A percentile compares a stretch with the other conserved stretches of the same genome.
phyloP scores from a whole-genome alignment of 2,329 filamentous ascomycete genomes.

The Trichoderma hamatum region DNA sequence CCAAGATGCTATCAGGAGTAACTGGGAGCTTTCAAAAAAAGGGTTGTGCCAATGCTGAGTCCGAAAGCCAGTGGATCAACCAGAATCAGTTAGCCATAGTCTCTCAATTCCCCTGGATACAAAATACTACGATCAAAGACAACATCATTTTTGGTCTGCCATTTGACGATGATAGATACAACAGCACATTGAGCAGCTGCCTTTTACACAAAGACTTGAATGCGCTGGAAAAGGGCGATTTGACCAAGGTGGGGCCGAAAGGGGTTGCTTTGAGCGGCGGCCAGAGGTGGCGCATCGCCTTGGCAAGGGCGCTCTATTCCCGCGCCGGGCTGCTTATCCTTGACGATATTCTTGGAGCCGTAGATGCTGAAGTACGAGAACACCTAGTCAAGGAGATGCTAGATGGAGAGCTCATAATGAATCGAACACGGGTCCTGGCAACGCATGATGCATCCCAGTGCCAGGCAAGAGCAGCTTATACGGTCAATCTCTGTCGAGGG shows the following conservation, averaged over 20 bases:
- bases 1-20: not conserved
- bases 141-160: not conserved
- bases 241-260: constrained; percentile 19
- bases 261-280: constrained; percentile 31
- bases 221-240: not conserved
- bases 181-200: not conserved
- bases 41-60: not conserved
- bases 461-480: too few relatives aligned
- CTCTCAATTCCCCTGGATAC: constrained; percentile 8
- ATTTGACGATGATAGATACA: constrained; percentile 22
- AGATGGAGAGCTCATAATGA: too few relatives aligned
- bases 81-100: not conserved
- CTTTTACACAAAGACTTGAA: not conserved
- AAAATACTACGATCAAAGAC: constrained; percentile 2
- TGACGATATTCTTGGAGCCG: not conserved
- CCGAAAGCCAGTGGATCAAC: not conserved
- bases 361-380: too few relatives aligned
- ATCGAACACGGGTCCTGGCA: too few relatives aligned
- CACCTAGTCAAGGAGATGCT: too few relatives aligned
- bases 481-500: too few relatives aligned
- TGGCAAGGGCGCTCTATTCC: not conserved
- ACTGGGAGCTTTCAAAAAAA: not conserved
- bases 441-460: too few relatives aligned
- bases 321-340: not conserved
- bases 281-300: constrained; percentile 33